Percentiles rank a stretch among this genome's conserved stretches.
Conservation (phyloP, 495 filamentous ascomycete genomes). For the Penicillium manginii region DNA sequence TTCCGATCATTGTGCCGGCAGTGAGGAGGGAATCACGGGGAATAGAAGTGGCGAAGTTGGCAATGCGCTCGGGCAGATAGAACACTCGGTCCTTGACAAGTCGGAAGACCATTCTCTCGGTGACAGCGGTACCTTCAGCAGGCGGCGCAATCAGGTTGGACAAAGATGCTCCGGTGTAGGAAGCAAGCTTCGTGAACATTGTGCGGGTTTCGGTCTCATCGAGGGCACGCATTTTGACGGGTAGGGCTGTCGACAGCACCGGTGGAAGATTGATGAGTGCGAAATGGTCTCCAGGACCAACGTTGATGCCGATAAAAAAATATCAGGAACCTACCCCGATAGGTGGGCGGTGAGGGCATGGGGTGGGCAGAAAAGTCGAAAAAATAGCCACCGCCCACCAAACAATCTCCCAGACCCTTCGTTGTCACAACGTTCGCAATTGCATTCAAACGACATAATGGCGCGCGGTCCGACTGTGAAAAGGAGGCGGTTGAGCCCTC, state of each 20-base stretch:
- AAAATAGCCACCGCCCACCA: slow-evolving; percentile 25
- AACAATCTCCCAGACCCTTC: slow-evolving; percentile 20
- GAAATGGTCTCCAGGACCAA: not conserved
- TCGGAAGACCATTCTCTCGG: slow-evolving; percentile 81
- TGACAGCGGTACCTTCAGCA: slow-evolving; percentile 62
- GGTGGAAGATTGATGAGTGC: not conserved
- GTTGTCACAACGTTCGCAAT: slow-evolving; percentile 27
- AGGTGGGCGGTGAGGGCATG: slow-evolving; percentile 1
- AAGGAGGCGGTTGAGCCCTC: slow-evolving; percentile 58
- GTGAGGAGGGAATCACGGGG: slow-evolving; percentile 78
- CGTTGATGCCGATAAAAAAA: slow-evolving; percentile 8
- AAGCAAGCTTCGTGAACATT: slow-evolving; percentile 84
- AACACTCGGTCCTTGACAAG: slow-evolving; percentile 80
- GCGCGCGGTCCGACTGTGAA: slow-evolving; percentile 53
- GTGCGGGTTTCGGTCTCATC: slow-evolving; percentile 49
- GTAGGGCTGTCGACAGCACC: slow-evolving; percentile 3
- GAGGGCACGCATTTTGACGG: slow-evolving; percentile 67
- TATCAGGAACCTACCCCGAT: slow-evolving; percentile 5
- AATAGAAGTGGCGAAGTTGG: slow-evolving; percentile 86
- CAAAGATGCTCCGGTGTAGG: slow-evolving; percentile 79
- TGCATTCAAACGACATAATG: slow-evolving; percentile 39
- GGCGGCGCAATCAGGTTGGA: slow-evolving; percentile 78
- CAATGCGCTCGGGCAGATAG: slow-evolving; percentile 83
- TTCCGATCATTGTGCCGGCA: slow-evolving; percentile 62
- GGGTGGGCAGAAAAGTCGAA: slow-evolving; percentile 23